These are phyloP conservation scores for Parietaria judaica DNA, from an alignment of 306 rosid genomes.

Conservation along the genomic window DNA sequence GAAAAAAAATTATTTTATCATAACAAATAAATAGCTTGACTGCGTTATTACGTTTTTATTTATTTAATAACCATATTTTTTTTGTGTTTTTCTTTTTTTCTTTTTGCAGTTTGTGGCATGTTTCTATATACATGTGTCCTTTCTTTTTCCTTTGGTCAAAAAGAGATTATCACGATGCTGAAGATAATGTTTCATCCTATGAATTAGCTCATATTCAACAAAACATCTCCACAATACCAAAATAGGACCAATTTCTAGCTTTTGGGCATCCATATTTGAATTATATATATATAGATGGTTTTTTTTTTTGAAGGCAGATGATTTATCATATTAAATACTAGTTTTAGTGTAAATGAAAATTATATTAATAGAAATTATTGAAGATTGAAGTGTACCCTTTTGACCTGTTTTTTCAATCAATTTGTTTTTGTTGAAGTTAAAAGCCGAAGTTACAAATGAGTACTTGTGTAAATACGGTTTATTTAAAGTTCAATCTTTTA, in stretches of 20 bases:
- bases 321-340: too few relatives aligned
- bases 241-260: neutral
- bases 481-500: too few relatives aligned
- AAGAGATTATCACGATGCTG: neutral
- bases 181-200: neutral
- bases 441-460: too few relatives aligned
- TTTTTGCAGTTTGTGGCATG: constrained; percentile 17
- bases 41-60: neutral
- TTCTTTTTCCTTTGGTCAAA: constrained; percentile 16
- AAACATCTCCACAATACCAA: neutral
- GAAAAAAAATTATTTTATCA: neutral
- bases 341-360: too few relatives aligned
- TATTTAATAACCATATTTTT: neutral
- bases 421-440: too few relatives aligned
- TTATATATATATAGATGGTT: too few relatives aligned
- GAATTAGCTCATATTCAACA: neutral
- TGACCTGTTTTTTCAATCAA: too few relatives aligned
- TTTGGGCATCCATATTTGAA: too few relatives aligned
- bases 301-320: too few relatives aligned
- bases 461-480: too few relatives aligned
- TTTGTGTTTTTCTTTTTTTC: neutral
- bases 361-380: too few relatives aligned
- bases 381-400: too few relatives aligned
- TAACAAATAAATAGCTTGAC: neutral
- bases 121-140: constrained; percentile 8